These are phyloP conservation scores for Leucosporidium yakuticum DNA, from an alignment of 768 basidiomycete species.

Conservation along the genomic window DNA sequence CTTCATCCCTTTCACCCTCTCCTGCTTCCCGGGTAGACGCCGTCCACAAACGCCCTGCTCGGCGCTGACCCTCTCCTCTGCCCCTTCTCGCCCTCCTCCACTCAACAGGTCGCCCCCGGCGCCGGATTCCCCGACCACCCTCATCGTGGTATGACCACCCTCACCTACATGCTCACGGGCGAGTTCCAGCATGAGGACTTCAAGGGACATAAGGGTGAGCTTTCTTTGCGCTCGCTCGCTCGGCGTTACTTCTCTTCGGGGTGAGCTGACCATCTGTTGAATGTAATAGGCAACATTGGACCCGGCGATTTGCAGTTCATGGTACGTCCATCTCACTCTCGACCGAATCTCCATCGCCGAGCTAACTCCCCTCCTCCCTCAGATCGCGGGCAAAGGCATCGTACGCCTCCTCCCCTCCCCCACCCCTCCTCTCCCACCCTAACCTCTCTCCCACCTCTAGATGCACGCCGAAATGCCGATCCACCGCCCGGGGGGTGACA, in stretches of 20 bases:
- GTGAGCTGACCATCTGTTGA: too few relatives aligned
- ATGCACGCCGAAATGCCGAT: conserved; percentile 63
- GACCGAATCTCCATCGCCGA: neutral
- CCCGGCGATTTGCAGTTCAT: conserved; percentile 84
- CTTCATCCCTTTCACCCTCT: neutral
- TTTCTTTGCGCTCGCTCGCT: conserved; percentile 1
- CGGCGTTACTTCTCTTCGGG: neutral
- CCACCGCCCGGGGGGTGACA: conserved; percentile 58
- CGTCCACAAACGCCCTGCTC: too few relatives aligned
- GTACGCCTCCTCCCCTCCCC: neutral
- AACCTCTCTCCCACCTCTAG: conserved; percentile 12
- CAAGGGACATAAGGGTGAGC: conserved; percentile 64
- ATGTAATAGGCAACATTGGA: conserved; percentile 37
- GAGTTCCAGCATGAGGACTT: conserved; percentile 81
- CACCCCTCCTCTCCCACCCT: neutral
- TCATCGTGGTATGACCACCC: conserved; percentile 59
- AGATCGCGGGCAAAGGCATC: conserved; percentile 24
- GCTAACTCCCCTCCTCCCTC: too few relatives aligned
- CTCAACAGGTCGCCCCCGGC: neutral
- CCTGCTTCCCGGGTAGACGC: too few relatives aligned
- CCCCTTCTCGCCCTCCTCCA: neutral
- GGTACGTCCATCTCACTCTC: conserved; percentile 5
- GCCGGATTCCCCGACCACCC: conserved; percentile 65
- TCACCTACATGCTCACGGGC: conserved; percentile 77
- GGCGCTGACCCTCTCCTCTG: too few relatives aligned